phyloP scores from a whole-genome alignment of 257 asterid genomes.

The Plectranthus barbatus region DNA sequence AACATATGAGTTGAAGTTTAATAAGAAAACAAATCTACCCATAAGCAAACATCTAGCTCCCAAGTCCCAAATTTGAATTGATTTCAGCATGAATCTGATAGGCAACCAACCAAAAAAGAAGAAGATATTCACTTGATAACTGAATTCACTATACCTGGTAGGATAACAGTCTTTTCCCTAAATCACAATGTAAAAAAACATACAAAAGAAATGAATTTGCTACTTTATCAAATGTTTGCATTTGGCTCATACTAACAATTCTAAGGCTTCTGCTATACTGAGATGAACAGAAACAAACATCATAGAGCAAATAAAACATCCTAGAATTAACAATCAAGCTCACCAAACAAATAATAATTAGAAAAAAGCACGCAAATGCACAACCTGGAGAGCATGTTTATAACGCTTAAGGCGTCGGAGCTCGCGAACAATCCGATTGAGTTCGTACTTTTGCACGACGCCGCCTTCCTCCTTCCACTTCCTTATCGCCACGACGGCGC shows the following conservation, averaged over 20 bases:
- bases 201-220: neutral
- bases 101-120: neutral
- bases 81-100: neutral
- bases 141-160: neutral
- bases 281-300: too few species aligned
- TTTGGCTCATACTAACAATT: neutral
- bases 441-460: slow-evolving; percentile 61
- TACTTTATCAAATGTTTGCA: neutral
- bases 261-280: neutral
- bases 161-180: too few species aligned
- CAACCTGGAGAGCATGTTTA: slow-evolving; percentile 89
- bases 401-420: slow-evolving; percentile 70
- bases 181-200: neutral
- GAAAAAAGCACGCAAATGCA: neutral
- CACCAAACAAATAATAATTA: neutral
- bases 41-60: neutral
- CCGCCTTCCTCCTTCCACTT: slow-evolving; percentile 90
- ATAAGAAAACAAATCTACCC: neutral
- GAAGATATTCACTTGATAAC: neutral
- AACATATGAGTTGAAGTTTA: neutral
- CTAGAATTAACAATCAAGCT: neutral
- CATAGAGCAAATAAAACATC: neutral
- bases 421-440: slow-evolving; percentile 81
- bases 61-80: neutral
- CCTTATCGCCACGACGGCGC: slow-evolving; percentile 64